Evolutionary conservation across 2,329 filamentous ascomycete genomes (phyloP).

Genomic region (Neonectria ditissima): DNA sequence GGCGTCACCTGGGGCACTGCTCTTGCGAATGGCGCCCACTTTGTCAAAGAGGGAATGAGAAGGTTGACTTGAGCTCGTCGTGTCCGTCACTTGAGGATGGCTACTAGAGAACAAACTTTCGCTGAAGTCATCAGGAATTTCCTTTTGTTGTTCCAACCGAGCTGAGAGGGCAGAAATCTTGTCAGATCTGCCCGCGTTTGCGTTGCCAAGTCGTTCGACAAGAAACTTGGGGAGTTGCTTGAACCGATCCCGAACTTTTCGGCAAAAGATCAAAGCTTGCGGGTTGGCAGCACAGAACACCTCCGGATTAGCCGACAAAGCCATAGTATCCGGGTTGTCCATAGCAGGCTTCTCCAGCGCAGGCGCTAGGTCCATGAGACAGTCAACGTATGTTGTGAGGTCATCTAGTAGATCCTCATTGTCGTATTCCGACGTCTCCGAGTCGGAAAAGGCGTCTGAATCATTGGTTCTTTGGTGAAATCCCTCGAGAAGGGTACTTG

Average conservation of each 20-base stretch:
- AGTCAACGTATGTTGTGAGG: background rate
- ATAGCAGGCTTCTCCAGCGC: background rate
- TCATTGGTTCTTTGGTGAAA: background rate
- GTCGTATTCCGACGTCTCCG: background rate
- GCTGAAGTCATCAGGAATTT: no score
- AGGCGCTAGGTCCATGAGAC: constrained; percentile 2
- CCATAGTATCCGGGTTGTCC: background rate
- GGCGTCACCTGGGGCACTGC: background rate
- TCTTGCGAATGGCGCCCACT: background rate
- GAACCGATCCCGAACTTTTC: constrained; percentile 4
- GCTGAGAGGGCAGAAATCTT: background rate
- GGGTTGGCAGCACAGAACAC: background rate
- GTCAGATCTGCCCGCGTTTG: background rate
- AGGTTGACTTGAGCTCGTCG: background rate
- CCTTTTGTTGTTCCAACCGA: no score
- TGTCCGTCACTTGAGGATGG: background rate
- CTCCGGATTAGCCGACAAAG: background rate
- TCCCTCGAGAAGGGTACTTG: background rate
- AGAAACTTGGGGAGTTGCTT: background rate
- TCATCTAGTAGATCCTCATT: background rate
- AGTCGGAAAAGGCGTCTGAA: background rate
- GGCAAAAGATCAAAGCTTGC: constrained; percentile 6
- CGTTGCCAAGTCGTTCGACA: background rate
- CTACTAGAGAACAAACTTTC: background rate
- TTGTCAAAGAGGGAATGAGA: background rate